Conservation (phyloP, 169 alveolate genomes). For the Theileria orientalis region DNA sequence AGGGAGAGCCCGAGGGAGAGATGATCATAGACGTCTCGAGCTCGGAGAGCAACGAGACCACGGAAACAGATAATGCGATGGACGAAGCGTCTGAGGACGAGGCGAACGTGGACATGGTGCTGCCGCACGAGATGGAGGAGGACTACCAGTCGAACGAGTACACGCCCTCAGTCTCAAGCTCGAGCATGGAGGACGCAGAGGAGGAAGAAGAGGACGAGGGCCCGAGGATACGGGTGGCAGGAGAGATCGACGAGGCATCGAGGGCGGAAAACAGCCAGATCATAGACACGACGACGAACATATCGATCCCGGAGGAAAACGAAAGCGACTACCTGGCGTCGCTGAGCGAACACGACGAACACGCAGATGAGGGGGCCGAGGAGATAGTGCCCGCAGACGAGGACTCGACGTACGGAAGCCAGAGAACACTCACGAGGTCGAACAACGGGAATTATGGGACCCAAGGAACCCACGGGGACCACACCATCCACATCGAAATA, state of each 20-base stretch:
- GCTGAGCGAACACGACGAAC: neutral
- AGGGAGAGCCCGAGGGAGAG: conserved; percentile 40
- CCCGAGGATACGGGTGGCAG: conserved; percentile 65
- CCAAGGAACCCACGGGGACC: no score
- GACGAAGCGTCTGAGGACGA: conserved; percentile 59
- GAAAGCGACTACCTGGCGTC: conserved; percentile 2
- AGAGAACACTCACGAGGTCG: neutral
- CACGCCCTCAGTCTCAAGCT: conserved; percentile 30
- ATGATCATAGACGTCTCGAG: conserved; percentile 7
- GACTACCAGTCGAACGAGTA: conserved; percentile 34
- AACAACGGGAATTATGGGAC: neutral
- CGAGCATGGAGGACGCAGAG: conserved; percentile 62
- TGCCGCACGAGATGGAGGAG: conserved; percentile 80
- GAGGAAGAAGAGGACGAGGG: conserved; percentile 65
- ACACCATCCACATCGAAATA: conserved; percentile 30
- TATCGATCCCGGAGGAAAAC: conserved; percentile 19
- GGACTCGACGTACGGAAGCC: neutral
- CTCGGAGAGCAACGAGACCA: neutral
- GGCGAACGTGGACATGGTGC: conserved; percentile 66
- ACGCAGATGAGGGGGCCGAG: neutral
- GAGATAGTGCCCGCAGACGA: neutral
- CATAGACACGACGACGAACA: conserved; percentile 4
- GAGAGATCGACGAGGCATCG: conserved; percentile 54
- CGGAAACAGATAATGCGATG: conserved; percentile 67
- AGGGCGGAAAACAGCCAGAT: conserved; percentile 12